phyloP scores from a whole-genome alignment of 2,329 filamentous ascomycete genomes.

The Nakataea oryzae region DNA sequence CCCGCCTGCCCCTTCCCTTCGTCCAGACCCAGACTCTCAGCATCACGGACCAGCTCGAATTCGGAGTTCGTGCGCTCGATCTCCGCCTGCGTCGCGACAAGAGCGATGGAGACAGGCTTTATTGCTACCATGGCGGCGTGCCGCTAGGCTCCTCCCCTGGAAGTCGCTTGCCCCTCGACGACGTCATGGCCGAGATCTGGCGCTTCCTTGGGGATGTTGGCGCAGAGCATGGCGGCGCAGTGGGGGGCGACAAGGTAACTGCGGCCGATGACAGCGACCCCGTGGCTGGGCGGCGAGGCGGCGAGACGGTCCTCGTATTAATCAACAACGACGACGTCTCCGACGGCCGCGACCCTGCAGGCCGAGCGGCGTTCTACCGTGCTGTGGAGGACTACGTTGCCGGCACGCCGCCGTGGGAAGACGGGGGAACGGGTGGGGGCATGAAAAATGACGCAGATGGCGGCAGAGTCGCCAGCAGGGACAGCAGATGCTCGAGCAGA shows the following conservation, averaged over 20 bases:
- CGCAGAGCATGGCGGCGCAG: not conserved
- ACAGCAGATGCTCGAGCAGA: not conserved
- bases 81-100: slow-evolving; percentile 30
- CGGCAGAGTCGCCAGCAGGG: too few species aligned
- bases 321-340: slow-evolving; percentile 58
- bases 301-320: slow-evolving; percentile 55
- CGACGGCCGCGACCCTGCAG: slow-evolving; percentile 32
- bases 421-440: slow-evolving; percentile 10
- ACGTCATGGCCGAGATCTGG: slow-evolving; percentile 46
- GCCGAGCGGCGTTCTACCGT: slow-evolving; percentile 22
- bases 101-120: slow-evolving; percentile 33
- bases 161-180: slow-evolving; percentile 48
- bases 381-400: slow-evolving; percentile 45
- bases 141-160: slow-evolving; percentile 49
- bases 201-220: slow-evolving; percentile 36
- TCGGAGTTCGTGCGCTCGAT: slow-evolving; percentile 65
- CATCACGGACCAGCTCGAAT: slow-evolving; percentile 47
- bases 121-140: slow-evolving; percentile 61
- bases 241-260: too few species aligned
- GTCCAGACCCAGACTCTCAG: slow-evolving; percentile 62
- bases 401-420: slow-evolving; percentile 18
- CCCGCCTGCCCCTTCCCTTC: slow-evolving; percentile 35
- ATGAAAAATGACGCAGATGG: not conserved
- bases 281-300: slow-evolving; percentile 22
- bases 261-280: slow-evolving; percentile 5